These are phyloP conservation scores for Trypanosoma vivax DNA, from an alignment of 208 protist genomes.

Conservation along the genomic window DNA sequence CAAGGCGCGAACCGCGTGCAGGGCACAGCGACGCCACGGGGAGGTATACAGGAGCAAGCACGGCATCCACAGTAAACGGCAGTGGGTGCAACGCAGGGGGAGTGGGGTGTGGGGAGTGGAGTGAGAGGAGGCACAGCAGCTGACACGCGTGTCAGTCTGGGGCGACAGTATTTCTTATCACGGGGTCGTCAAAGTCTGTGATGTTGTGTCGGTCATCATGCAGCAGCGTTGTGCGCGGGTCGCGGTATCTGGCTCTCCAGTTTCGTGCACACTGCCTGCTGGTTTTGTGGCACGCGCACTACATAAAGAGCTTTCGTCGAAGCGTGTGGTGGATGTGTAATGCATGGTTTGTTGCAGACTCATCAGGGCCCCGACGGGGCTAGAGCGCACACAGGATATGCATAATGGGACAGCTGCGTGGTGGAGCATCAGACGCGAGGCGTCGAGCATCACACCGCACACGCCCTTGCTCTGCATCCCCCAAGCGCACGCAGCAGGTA, in stretches of 20 bases:
- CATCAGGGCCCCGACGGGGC: constrained; percentile 23
- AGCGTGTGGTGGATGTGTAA: constrained; percentile 17
- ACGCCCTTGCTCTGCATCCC: constrained; percentile 21
- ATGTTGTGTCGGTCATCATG: constrained; percentile 25
- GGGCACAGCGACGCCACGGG: too few relatives aligned
- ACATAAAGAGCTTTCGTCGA: constrained; percentile 2
- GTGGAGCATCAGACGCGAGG: constrained; percentile 24
- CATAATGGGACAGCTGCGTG: constrained; percentile 19
- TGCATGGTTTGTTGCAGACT: constrained; percentile 29
- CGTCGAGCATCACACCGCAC: constrained; percentile 20
- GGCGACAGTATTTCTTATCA: too few relatives aligned
- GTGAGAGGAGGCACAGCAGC: too few relatives aligned
- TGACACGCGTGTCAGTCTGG: too few relatives aligned
- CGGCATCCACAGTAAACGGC: too few relatives aligned
- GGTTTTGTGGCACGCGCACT: constrained; percentile 2
- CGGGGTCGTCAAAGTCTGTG: too few relatives aligned
- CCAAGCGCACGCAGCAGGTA: background rate
- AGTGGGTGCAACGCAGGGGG: too few relatives aligned
- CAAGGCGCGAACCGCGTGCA: too few relatives aligned
- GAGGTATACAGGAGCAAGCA: too few relatives aligned
- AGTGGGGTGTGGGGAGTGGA: too few relatives aligned
- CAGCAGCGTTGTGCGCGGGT: background rate
- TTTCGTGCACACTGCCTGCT: constrained; percentile 13
- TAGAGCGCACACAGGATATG: constrained; percentile 32
- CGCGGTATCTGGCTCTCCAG: constrained; percentile 5